Base-by-base conservation (phyloP, 1,139 yeast species). In the Saccharomyces uvarum region DNA sequence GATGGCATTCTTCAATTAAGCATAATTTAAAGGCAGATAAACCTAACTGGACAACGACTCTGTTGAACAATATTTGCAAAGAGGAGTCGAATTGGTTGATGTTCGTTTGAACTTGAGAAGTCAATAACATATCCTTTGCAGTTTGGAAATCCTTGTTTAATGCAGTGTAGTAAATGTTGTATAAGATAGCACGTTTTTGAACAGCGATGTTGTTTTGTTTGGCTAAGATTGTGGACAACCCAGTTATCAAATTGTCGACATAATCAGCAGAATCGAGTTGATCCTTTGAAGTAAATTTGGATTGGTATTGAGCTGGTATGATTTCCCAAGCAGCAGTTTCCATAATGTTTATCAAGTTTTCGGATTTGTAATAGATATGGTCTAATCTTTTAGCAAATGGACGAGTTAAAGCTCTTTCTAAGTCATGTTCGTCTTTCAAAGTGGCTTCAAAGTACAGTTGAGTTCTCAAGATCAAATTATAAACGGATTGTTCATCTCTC, bases 31-130 rank as follows among this genome's bases (percentile, higher is more conserved):
- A 95, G 16, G 99, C 99, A 71, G 96, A 84, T 63, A 95, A 79
- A 57, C 99, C 99, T 62, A 95, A 81, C 75, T 95, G 99, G 59
- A 90, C 97, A 63, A 95, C 80, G 14, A 97, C 90, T 73, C 99
- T 82, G 78, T 95, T 95, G 78, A 89, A 95, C 66, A 89, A 79
- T 56, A 93, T 91, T 78, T 93, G 99, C 63, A 93, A 76, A 49
- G 84, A 76, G 44, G 95, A 83, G 66, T 93, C 98, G 50, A 95
- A 86, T 53, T 83, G 80, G 73, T 88, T 89, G 65, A 93, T 88
- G 50, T 86, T 78, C 48, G 86, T 77, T 75, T 88, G 95, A 65
- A 91, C 77, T 71, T 89, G 95, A 16, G 97, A 87, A 75, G 83
- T 78, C 66, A 91, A 79, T 72, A 93, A 80, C 81, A 91, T 82